Evolutionary conservation across 495 filamentous ascomycete genomes (phyloP).

Genomic region (Hapsidospora chrysogenum): DNA sequence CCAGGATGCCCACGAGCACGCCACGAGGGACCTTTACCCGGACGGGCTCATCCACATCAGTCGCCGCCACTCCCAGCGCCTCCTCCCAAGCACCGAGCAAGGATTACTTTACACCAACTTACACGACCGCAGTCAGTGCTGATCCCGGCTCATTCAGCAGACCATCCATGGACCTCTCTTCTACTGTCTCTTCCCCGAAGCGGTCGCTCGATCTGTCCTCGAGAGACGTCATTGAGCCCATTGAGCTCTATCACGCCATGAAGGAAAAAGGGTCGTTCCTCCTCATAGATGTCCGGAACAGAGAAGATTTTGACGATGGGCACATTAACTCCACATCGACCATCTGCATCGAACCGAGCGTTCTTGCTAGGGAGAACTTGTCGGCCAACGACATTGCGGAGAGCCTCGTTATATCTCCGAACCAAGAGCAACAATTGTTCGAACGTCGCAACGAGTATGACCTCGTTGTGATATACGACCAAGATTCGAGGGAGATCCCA

Average conservation of each 20-base stretch:
- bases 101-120: conserved; percentile 13
- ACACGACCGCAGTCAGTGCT: conserved; percentile 2
- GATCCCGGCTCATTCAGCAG: conserved; percentile 7
- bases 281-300: conserved; percentile 70
- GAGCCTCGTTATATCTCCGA: conserved; percentile 62
- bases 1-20: conserved; percentile 28
- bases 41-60: conserved; percentile 23
- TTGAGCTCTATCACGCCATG: conserved; percentile 49
- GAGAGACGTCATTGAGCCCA: conserved; percentile 44
- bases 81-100: conserved; percentile 6
- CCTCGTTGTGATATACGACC: conserved; percentile 81
- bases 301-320: conserved; percentile 69
- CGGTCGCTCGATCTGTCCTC: conserved; percentile 24
- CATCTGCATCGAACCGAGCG: conserved; percentile 83
- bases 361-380: conserved; percentile 49
- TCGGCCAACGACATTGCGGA: conserved; percentile 77
- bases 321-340: conserved; percentile 70
- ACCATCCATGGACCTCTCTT: conserved; percentile 6
- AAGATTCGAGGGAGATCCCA: conserved; percentile 33
- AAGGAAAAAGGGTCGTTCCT: conserved; percentile 42
- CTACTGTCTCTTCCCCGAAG: not conserved
- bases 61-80: conserved; percentile 7
- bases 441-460: conserved; percentile 66
- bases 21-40: conserved; percentile 30
- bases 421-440: conserved; percentile 55